phyloP scores from a whole-genome alignment of 2,329 filamentous ascomycete genomes.

The Ascochyta lentis region DNA sequence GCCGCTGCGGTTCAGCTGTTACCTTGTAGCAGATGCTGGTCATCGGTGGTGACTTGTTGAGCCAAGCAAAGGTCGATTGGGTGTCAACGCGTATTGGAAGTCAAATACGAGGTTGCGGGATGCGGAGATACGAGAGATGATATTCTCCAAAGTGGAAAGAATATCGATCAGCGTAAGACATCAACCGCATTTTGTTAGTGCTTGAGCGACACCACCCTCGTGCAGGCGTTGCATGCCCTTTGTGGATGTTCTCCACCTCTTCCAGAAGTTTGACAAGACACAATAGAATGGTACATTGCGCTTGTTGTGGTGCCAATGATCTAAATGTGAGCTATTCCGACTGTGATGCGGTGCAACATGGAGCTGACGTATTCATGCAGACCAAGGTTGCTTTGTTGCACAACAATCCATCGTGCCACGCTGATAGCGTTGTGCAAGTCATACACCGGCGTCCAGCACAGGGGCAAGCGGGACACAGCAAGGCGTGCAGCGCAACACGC shows the following conservation, averaged over 20 bases:
- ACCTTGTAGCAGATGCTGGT: not conserved
- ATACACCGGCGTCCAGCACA: conserved; percentile 4
- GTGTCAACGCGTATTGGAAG: not conserved
- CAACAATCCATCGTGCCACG: conserved; percentile 7
- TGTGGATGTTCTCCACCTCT: conserved; percentile 4
- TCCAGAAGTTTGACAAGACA: conserved; percentile 4
- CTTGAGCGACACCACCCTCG: not conserved
- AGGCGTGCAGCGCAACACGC: not conserved
- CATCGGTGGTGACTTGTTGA: not conserved
- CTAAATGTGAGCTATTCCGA: conserved; percentile 4
- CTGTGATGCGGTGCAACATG: conserved; percentile 6
- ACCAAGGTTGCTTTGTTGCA: not conserved
- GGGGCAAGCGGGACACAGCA: conserved; percentile 9
- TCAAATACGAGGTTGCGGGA: not conserved
- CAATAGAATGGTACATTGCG: not conserved
- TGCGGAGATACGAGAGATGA: conserved; percentile 1
- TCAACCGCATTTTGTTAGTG: not conserved
- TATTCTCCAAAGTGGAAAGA: not conserved
- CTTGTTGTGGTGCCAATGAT: conserved; percentile 5
- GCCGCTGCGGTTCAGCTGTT: conserved; percentile 6
- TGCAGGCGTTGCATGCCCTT: conserved; percentile 3
- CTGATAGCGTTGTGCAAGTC: conserved; percentile 3
- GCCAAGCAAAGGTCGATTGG: conserved; percentile 1
- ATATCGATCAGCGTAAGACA: conserved; percentile 2
- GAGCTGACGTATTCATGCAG: conserved; percentile 6